Evolutionary conservation across 495 filamentous ascomycete species (phyloP).

Genomic region (Podospora pseudocomata): DNA sequence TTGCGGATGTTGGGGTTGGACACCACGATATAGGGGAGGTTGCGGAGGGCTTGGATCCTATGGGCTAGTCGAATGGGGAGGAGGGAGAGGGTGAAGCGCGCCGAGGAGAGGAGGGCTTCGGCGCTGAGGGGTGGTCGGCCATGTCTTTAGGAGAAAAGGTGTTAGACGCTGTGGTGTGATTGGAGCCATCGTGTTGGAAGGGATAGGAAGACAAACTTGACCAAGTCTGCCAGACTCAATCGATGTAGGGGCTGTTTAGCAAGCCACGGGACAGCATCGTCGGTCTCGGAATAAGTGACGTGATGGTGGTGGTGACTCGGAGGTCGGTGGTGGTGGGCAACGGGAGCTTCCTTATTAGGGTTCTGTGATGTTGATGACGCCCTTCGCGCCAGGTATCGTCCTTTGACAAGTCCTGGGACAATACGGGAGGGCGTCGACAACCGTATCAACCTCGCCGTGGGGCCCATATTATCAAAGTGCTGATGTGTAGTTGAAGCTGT

Average conservation of each 20-base stretch:
- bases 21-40: conserved; percentile 95
- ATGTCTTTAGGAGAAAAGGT: conserved; percentile 51
- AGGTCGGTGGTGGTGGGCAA: conserved; percentile 12
- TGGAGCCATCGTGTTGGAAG: neutral
- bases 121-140: conserved; percentile 84
- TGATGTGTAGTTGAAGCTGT: neutral
- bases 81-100: conserved; percentile 90
- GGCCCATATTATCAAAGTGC: conserved; percentile 35
- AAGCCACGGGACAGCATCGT: conserved; percentile 72
- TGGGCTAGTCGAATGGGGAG: conserved; percentile 92
- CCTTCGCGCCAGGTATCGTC: conserved; percentile 3
- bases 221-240: conserved; percentile 80
- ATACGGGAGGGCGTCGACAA: conserved; percentile 27
- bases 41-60: conserved; percentile 85
- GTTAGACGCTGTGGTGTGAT: neutral
- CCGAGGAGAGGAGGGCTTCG: conserved; percentile 75
- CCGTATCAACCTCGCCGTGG: conserved; percentile 37
- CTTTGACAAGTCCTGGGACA: too few relatives aligned
- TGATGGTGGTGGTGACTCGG: conserved; percentile 12
- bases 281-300: conserved; percentile 25
- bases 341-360: conserved; percentile 5
- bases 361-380: conserved; percentile 19
- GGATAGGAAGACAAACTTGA: conserved; percentile 57
- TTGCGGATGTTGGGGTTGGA: conserved; percentile 87
- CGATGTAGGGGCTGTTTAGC: conserved; percentile 75